Evolutionary conservation across 495 filamentous ascomycete species (phyloP).

Genomic region (Penicillium silybi): DNA sequence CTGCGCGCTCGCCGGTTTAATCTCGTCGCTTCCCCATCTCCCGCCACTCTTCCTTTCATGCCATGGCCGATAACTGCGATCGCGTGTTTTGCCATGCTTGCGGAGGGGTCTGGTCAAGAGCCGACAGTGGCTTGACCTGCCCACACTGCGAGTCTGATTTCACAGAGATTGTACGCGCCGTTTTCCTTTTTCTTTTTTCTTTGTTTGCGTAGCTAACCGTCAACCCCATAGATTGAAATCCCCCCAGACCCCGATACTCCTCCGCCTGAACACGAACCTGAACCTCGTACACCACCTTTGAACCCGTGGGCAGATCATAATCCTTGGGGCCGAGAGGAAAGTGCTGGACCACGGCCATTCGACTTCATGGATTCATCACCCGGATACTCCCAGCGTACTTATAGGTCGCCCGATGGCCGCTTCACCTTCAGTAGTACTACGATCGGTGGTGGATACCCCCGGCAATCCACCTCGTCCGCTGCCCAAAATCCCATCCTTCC

Average conservation of each 20-base stretch:
- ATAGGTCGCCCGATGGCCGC: conserved; percentile 44
- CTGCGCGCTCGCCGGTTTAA: conserved; percentile 10
- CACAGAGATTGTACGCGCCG: conserved; percentile 65
- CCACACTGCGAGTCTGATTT: conserved; percentile 75
- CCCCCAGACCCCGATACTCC: conserved; percentile 24
- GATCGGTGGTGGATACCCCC: conserved; percentile 21
- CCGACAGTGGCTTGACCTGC: conserved; percentile 64
- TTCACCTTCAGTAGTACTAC: conserved; percentile 39
- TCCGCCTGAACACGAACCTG: conserved; percentile 18
- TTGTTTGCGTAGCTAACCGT: conserved; percentile 29
- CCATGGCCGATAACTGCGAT: conserved; percentile 40
- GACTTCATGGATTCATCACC: conserved; percentile 27
- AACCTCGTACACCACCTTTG: conserved; percentile 4
- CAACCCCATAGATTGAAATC: conserved; percentile 33
- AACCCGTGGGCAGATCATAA: conserved; percentile 36
- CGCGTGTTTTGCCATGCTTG: conserved; percentile 82
- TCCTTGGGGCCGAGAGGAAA: conserved; percentile 36
- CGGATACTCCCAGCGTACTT: conserved; percentile 41
- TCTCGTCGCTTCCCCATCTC: background rate
- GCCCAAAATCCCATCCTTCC: conserved; percentile 23
- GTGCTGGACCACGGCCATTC: conserved; percentile 33
- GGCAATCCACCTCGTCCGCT: conserved; percentile 9
- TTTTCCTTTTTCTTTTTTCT: conserved; percentile 22
- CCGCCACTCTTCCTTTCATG: background rate
- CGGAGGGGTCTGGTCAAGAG: conserved; percentile 70